phyloP scores from a whole-genome alignment of 345 rosid species.

The Populus tremula region DNA sequence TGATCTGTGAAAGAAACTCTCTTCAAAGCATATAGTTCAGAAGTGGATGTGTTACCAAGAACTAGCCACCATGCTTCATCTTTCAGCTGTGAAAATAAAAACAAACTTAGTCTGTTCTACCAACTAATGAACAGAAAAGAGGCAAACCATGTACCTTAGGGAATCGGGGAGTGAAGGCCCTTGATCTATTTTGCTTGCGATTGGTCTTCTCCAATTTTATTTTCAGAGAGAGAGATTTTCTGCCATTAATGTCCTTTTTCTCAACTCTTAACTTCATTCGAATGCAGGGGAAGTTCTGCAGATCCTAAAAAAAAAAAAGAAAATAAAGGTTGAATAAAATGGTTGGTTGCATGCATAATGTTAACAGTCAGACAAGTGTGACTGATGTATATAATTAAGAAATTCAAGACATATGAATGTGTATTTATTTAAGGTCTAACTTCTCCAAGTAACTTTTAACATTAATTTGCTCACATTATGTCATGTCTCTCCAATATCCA shows the following conservation, averaged over 20 bases:
- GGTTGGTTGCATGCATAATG: not conserved
- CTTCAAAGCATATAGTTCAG: conserved; percentile 77
- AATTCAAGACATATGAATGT: no score
- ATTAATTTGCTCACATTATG: no score
- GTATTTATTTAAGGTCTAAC: no score
- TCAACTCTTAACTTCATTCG: conserved; percentile 62
- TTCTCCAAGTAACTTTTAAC: no score
- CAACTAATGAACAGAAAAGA: conserved; percentile 2
- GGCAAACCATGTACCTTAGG: conserved; percentile 61
- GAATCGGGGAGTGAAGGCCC: conserved; percentile 82
- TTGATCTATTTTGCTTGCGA: conserved; percentile 54
- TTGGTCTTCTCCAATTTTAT: conserved; percentile 68
- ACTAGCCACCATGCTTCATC: conserved; percentile 98
- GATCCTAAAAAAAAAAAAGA: conserved; percentile 50
- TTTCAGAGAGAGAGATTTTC: conserved; percentile 40
- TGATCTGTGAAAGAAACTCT: conserved; percentile 76
- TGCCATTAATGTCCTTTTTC: conserved; percentile 43
- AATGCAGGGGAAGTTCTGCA: conserved; percentile 68
- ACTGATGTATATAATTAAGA: no score
- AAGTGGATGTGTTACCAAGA: conserved; percentile 66
- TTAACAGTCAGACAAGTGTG: not conserved
- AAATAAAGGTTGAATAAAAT: not conserved
- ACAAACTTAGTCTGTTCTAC: conserved; percentile 14
- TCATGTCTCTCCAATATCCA: no score
- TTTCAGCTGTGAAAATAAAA: conserved; percentile 53